These are phyloP conservation scores for Trichoderma sp. DNA, from an alignment of 2,329 filamentous ascomycete species.

Conservation along the genomic window DNA sequence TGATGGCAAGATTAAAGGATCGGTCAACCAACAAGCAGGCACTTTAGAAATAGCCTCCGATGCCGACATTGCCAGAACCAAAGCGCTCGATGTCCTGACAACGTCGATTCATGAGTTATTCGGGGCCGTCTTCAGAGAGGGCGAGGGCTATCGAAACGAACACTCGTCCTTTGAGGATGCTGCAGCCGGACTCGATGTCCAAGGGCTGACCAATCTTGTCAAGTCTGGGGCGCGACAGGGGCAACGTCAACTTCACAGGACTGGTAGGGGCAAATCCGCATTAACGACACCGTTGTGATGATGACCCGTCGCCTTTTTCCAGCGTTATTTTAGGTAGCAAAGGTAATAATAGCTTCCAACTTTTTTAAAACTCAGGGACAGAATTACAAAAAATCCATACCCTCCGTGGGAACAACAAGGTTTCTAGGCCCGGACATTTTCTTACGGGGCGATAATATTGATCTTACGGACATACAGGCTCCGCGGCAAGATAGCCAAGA, in stretches of 20 bases:
- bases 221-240: background rate
- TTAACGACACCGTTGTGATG: conserved; percentile 1
- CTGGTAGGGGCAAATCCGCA: background rate
- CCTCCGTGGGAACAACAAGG: background rate
- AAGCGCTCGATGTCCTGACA: conserved; percentile 72
- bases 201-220: conserved; percentile 22
- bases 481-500: background rate
- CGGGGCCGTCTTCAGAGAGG: conserved; percentile 71
- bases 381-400: background rate
- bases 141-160: conserved; percentile 64
- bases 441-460: background rate
- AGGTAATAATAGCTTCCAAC: background rate
- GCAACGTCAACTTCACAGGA: conserved; percentile 8
- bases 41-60: conserved; percentile 77
- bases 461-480: background rate
- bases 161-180: conserved; percentile 33
- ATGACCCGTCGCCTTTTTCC: background rate
- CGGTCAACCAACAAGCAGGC: conserved; percentile 85
- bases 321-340: background rate
- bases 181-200: conserved; percentile 30
- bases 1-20: conserved; percentile 81
- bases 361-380: background rate
- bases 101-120: conserved; percentile 70
- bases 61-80: conserved; percentile 72
- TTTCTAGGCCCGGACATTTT: background rate